phyloP scores from a whole-genome alignment of 352 stramenopile genomes.

The Globisporangium polare region DNA sequence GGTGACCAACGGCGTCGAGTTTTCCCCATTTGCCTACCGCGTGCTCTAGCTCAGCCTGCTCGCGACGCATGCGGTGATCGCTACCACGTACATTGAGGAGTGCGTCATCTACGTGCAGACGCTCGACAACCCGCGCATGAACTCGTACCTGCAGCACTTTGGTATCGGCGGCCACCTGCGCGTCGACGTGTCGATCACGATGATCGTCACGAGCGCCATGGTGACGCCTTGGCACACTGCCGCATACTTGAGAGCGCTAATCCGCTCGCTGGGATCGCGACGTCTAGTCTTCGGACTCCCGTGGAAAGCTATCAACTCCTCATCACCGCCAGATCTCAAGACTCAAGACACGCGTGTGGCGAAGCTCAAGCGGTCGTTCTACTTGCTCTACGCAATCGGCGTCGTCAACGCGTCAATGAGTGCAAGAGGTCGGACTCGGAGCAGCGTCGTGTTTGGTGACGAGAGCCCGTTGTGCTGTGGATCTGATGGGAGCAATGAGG shows the following conservation, averaged over 20 bases:
- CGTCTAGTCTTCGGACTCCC: background rate
- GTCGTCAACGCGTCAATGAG: background rate
- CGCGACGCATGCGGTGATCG: background rate
- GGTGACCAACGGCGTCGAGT: constrained; percentile 1
- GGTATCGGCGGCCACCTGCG: background rate
- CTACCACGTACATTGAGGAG: background rate
- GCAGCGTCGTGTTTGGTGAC: background rate
- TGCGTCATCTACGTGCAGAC: constrained; percentile 7
- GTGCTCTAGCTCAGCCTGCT: background rate
- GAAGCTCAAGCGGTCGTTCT: background rate
- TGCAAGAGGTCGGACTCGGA: background rate
- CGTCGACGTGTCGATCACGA: constrained; percentile 1
- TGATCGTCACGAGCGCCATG: constrained; percentile 2
- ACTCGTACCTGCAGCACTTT: constrained; percentile 12
- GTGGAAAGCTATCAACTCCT: constrained; percentile 2
- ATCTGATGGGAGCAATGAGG: background rate
- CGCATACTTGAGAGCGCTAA: background rate
- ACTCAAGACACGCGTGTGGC: background rate
- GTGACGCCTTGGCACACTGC: background rate
- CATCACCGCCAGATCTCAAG: background rate
- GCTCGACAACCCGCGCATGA: background rate
- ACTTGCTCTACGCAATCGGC: background rate
- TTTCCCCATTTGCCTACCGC: background rate
- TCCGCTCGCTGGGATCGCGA: background rate
- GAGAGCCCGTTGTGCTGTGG: background rate